Percentiles rank a stretch among this genome's conserved stretches.
phyloP scores from a whole-genome alignment of 176 grass and related monocot genomes.

The Phoenix roebelenii region DNA sequence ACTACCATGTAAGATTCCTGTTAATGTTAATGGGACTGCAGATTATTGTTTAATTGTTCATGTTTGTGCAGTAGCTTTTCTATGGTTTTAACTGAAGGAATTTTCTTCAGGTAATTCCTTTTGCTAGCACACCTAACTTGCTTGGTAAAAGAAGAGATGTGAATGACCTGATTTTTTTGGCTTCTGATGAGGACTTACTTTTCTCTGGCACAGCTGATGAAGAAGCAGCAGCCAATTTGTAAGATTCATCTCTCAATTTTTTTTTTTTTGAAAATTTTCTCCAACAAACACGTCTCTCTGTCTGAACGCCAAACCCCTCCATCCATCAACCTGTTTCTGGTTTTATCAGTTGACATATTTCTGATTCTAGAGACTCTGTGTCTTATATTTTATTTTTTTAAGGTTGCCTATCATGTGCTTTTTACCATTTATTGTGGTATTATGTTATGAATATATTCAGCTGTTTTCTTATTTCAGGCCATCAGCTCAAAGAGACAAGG shows the following conservation, averaged over 20 bases:
- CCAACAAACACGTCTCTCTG: too few relatives aligned
- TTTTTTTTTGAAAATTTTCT: neutral
- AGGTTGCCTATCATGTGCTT: neutral
- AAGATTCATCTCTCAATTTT: constrained; percentile 19
- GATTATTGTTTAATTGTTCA: too few relatives aligned
- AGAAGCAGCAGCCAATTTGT: constrained; percentile 28
- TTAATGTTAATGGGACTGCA: too few relatives aligned
- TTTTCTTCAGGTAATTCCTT: constrained; percentile 50
- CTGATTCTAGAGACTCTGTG: too few relatives aligned
- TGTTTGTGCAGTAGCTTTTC: neutral
- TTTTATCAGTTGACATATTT: too few relatives aligned
- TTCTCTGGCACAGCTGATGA: constrained; percentile 21
- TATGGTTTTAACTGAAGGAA: constrained; percentile 4
- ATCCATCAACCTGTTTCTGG: too few relatives aligned
- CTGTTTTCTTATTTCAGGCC: constrained; percentile 25
- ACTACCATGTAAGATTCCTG: too few relatives aligned
- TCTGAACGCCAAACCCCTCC: too few relatives aligned
- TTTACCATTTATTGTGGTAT: neutral
- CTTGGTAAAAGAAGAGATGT: constrained; percentile 21
- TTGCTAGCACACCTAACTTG: constrained; percentile 22
- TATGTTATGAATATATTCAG: too few relatives aligned
- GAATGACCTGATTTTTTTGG: constrained; percentile 13
- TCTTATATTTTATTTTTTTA: neutral
- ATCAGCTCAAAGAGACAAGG: constrained; percentile 39
- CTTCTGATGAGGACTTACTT: constrained; percentile 28